Percentiles rank a stretch among this genome's conserved stretches.
Conservation (phyloP, 192 early-diverging fungal species). For the Paraglomus occultum region DNA sequence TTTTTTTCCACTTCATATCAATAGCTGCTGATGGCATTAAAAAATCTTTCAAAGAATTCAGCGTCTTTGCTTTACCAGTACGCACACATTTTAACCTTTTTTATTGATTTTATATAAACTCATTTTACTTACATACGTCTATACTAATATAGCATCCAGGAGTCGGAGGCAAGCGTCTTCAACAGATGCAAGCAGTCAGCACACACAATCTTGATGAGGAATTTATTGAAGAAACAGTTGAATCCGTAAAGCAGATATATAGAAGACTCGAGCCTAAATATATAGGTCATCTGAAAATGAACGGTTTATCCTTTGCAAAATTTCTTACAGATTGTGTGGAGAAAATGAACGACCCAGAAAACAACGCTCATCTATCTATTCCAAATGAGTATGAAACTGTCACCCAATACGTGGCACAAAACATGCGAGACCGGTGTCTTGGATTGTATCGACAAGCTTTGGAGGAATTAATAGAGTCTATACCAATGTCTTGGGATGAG, state of each 20-base stretch:
- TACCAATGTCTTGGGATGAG: background rate
- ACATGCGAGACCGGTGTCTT: background rate
- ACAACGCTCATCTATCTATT: slow-evolving; percentile 9
- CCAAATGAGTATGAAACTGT: slow-evolving; percentile 20
- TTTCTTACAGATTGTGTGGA: slow-evolving; percentile 20
- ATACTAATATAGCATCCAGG: background rate
- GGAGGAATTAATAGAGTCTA: background rate
- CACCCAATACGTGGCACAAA: slow-evolving; percentile 6
- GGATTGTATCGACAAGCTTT: background rate
- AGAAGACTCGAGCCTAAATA: slow-evolving; percentile 13
- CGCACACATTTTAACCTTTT: background rate
- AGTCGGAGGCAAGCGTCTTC: background rate
- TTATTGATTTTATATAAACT: background rate
- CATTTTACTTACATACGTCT: background rate
- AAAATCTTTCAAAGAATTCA: slow-evolving; percentile 8
- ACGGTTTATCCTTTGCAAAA: slow-evolving; percentile 7
- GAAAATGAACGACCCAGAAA: slow-evolving; percentile 12
- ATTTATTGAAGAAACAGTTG: background rate
- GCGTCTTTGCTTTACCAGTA: slow-evolving; percentile 8
- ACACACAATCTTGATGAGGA: background rate
- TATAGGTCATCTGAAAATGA: slow-evolving; percentile 13
- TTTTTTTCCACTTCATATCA: background rate
- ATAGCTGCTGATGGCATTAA: slow-evolving; percentile 19
- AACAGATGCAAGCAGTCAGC: slow-evolving; percentile 8
- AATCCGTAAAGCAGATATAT: background rate